Conservation (phyloP, 1,284 basidiomycete genomes). For the Pseudozyma sp. region DNA sequence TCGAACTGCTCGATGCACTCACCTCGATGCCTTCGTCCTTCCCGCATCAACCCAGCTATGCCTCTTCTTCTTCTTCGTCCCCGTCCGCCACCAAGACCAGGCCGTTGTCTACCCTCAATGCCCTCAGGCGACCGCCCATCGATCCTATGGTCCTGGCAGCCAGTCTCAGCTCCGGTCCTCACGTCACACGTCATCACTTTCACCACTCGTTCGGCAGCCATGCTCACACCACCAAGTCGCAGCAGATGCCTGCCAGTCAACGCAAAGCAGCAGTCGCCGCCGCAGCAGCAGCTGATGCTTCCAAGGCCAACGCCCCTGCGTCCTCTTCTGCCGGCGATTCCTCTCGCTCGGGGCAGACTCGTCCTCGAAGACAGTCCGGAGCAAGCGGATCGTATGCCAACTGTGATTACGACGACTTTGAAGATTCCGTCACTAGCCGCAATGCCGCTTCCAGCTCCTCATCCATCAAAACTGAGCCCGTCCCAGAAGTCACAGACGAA, state of each 20-base stretch:
- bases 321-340: not conserved
- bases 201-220: conserved; percentile 58
- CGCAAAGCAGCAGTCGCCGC: conserved; percentile 30
- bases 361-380: conserved; percentile 23
- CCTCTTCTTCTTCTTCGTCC: conserved; percentile 11
- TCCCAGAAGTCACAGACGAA: conserved; percentile 52
- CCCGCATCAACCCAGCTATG: conserved; percentile 29
- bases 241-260: conserved; percentile 61
- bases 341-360: conserved; percentile 3
- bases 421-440: conserved; percentile 10
- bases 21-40: conserved; percentile 50
- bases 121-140: conserved; percentile 62
- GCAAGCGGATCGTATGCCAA: conserved; percentile 56
- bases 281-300: conserved; percentile 9
- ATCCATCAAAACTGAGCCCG: conserved; percentile 32
- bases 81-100: conserved; percentile 12
- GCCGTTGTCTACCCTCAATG: conserved; percentile 60
- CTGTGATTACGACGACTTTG: conserved; percentile 52
- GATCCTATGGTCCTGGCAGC: conserved; percentile 66
- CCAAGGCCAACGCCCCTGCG: not conserved
- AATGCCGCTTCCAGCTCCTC: conserved; percentile 28
- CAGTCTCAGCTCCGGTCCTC: conserved; percentile 59
- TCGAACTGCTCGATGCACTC: conserved; percentile 57
- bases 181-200: conserved; percentile 65
- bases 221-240: conserved; percentile 36